These are phyloP conservation scores for Spathaspora gorwiae DNA, from an alignment of 805 yeast genomes.

Conservation along the genomic window DNA sequence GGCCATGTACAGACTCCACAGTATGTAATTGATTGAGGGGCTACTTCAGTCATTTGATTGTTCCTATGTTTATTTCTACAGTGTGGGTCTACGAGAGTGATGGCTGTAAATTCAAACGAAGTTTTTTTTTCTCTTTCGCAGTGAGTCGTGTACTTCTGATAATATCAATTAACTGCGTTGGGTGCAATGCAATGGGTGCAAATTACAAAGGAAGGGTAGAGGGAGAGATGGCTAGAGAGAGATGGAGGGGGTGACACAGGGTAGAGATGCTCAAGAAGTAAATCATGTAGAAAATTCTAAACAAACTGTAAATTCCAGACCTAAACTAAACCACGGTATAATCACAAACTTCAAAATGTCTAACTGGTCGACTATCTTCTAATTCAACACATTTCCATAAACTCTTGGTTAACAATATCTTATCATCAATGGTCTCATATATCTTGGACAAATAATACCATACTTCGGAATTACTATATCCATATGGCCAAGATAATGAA, in stretches of 20 bases:
- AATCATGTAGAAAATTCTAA: too few species aligned
- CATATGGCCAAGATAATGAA: constrained; percentile 36
- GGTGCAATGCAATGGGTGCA: too few species aligned
- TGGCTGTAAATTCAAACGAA: too few species aligned
- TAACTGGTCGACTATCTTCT: constrained; percentile 58
- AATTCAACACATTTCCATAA: constrained; percentile 63
- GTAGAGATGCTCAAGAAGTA: too few species aligned
- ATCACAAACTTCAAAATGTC: constrained; percentile 31
- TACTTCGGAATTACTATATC: constrained; percentile 47
- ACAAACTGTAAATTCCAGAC: not conserved
- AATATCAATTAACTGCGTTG: too few species aligned
- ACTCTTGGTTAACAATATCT: constrained; percentile 40
- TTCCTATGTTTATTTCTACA: not conserved
- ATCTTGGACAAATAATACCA: constrained; percentile 66
- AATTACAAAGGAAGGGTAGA: too few species aligned
- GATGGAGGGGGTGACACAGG: too few species aligned
- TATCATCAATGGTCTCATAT: constrained; percentile 56
- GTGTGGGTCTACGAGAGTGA: not conserved
- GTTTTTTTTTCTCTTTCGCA: too few species aligned
- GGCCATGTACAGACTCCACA: constrained; percentile 82
- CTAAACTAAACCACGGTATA: not conserved
- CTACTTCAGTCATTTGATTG: constrained; percentile 11
- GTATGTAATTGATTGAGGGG: constrained; percentile 46
- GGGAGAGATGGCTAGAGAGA: too few species aligned
- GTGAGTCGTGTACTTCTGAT: too few species aligned